Percentiles rank a stretch among this genome's conserved stretches.
These are phyloP conservation scores for Oryza punctata DNA, from an alignment of 176 grass and related monocot genomes.

Conservation along the genomic window DNA sequence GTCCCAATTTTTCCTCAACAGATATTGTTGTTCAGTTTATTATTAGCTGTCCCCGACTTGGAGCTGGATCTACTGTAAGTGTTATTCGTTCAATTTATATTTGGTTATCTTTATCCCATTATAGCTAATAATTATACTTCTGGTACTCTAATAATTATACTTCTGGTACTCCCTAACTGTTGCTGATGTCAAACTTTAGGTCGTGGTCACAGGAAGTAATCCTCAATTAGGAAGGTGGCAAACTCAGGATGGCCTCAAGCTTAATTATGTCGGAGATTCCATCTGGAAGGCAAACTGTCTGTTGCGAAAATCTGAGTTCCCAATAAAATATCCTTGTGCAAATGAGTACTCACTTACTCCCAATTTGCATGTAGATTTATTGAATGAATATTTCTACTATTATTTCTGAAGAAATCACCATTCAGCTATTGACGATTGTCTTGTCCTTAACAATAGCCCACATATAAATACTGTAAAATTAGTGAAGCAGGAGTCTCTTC, in stretches of 20 bases:
- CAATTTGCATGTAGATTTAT: constrained; percentile 25
- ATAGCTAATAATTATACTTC: constrained; percentile 10
- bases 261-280: constrained; percentile 73
- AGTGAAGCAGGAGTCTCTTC: constrained; percentile 47
- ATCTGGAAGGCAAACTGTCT: constrained; percentile 81
- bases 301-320: constrained; percentile 75
- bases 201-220: constrained; percentile 73
- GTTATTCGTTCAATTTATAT: constrained; percentile 19
- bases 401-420: constrained; percentile 14
- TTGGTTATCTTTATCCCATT: constrained; percentile 3
- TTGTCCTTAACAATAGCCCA: constrained; percentile 68
- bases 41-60: constrained; percentile 71
- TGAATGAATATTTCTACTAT: constrained; percentile 17
- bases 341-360: constrained; percentile 17
- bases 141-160: constrained; percentile 13
- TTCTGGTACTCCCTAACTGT: constrained; percentile 26
- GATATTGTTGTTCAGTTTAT: constrained; percentile 83
- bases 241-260: constrained; percentile 73
- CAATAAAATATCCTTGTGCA: constrained; percentile 88
- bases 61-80: constrained; percentile 70
- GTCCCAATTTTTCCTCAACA: constrained; percentile 43
- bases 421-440: constrained; percentile 11
- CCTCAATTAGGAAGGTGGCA: constrained; percentile 77
- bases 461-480: constrained; percentile 95
- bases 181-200: constrained; percentile 45